Conservation (phyloP, 176 grass and related monocot species). For the Zoysia japonica region DNA sequence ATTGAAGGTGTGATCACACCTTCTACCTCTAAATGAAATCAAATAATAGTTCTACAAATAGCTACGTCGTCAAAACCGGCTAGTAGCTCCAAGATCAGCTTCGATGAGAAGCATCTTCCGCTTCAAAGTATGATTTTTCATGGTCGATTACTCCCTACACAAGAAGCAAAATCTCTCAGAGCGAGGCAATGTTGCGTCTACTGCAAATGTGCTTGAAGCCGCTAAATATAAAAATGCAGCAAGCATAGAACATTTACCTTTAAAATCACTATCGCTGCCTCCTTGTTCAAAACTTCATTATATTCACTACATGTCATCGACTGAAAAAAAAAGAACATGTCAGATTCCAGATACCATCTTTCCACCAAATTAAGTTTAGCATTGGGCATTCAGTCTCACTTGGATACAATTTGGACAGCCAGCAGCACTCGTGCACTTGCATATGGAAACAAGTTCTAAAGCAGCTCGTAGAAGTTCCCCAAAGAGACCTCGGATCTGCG, state of each 20-base stretch:
- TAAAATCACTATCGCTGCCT: slow-evolving; percentile 70
- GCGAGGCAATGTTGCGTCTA: neutral
- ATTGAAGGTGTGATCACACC: neutral
- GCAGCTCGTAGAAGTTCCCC: slow-evolving; percentile 70
- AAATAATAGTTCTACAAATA: neutral
- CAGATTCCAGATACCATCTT: neutral
- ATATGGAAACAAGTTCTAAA: slow-evolving; percentile 67
- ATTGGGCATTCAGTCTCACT: slow-evolving; percentile 26
- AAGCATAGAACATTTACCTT: slow-evolving; percentile 39
- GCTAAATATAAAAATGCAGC: neutral
- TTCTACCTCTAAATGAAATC: slow-evolving; percentile 4
- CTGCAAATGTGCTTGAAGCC: neutral
- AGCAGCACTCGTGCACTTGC: slow-evolving; percentile 46
- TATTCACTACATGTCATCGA: slow-evolving; percentile 78
- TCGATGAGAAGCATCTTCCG: slow-evolving; percentile 7
- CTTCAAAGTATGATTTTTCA: slow-evolving; percentile 60
- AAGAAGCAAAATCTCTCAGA: neutral
- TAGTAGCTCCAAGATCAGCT: slow-evolving; percentile 6
- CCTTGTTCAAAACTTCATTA: slow-evolving; percentile 81
- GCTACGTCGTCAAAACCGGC: neutral
- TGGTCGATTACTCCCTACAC: slow-evolving; percentile 60
- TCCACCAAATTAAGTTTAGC: neutral
- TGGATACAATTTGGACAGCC: slow-evolving; percentile 90
- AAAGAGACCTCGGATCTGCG: slow-evolving; percentile 65
- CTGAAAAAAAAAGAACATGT: slow-evolving; percentile 33